These are phyloP conservation scores for Rhizophagus sp. DNA, from an alignment of 192 early-diverging fungal genomes.

Conservation along the genomic window DNA sequence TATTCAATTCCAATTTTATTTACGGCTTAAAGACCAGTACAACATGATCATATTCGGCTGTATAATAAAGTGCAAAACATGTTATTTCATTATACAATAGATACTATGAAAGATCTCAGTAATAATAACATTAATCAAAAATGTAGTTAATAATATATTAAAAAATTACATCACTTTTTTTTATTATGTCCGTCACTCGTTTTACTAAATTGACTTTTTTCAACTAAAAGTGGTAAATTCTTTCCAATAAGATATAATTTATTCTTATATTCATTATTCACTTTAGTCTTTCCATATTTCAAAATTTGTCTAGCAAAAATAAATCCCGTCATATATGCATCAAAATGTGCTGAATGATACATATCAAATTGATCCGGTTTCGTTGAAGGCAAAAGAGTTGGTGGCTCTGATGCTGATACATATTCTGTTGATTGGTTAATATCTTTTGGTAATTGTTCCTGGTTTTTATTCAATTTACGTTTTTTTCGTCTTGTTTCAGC, in stretches of 20 bases:
- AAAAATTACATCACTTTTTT: slow-evolving; percentile 6
- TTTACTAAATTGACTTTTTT: slow-evolving; percentile 61
- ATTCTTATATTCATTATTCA: slow-evolving; percentile 60
- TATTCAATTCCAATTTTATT: too few species aligned
- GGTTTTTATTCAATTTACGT: slow-evolving; percentile 27
- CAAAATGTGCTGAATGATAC: slow-evolving; percentile 91
- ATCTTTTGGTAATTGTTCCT: slow-evolving; percentile 14
- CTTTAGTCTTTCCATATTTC: slow-evolving; percentile 25
- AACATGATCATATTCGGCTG: too few species aligned
- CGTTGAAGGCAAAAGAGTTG: slow-evolving; percentile 11
- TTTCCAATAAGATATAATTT: slow-evolving; percentile 88
- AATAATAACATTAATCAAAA: too few species aligned
- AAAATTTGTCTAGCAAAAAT: slow-evolving; percentile 69
- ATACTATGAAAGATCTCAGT: too few species aligned
- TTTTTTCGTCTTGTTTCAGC: slow-evolving; percentile 42
- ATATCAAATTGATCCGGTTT: slow-evolving; percentile 41
- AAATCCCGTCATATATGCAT: slow-evolving; percentile 96
- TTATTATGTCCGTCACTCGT: slow-evolving; percentile 46
- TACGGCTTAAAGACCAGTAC: too few species aligned
- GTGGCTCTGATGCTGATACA: slow-evolving; percentile 11
- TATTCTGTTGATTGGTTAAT: slow-evolving; percentile 10
- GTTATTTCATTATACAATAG: too few species aligned
- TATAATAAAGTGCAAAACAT: too few species aligned
- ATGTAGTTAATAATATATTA: too few species aligned
- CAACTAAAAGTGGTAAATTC: slow-evolving; percentile 64